Evolutionary conservation across 1,284 basidiomycete species (phyloP).

Genomic region (Apiotrichum sp.): DNA sequence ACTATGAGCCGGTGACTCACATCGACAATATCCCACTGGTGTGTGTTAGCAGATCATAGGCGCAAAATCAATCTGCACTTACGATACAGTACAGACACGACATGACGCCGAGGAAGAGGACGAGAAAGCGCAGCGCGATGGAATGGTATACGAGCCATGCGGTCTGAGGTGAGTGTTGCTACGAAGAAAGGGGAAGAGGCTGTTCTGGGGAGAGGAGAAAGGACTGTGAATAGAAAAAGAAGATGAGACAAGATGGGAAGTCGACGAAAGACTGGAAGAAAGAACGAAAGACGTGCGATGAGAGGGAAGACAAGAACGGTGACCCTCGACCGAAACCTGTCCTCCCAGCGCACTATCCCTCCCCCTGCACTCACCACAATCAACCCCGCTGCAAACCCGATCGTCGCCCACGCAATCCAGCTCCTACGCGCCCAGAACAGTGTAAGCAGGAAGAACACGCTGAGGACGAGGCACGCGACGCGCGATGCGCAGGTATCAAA

Average conservation of each 20-base stretch:
- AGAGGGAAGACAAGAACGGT: too few relatives aligned
- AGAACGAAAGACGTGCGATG: too few relatives aligned
- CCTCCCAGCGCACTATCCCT: background rate
- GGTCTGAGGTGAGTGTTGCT: conserved; percentile 34
- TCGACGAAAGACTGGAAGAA: too few relatives aligned
- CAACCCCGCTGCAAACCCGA: conserved; percentile 38
- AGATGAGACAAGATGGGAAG: too few relatives aligned
- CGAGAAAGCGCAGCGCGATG: conserved; percentile 54
- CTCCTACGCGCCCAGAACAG: conserved; percentile 78
- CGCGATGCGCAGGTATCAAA: conserved; percentile 93
- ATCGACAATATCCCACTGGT: conserved; percentile 75
- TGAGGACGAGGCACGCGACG: conserved; percentile 74
- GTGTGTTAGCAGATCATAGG: background rate
- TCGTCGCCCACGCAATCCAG: conserved; percentile 54
- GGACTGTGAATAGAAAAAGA: too few relatives aligned
- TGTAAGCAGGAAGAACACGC: conserved; percentile 81
- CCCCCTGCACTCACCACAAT: conserved; percentile 29
- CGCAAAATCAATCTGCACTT: conserved; percentile 7
- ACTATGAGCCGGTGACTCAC: background rate
- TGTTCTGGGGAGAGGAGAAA: too few relatives aligned
- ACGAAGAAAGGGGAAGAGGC: too few relatives aligned
- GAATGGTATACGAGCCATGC: conserved; percentile 81
- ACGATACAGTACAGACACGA: conserved; percentile 65
- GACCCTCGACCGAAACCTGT: too few relatives aligned
- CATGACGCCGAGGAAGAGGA: conserved; percentile 95